Evolutionary conservation across 306 rosid genomes (phyloP), one percentile per base, ranked within the genome.

Genomic region (Quercus gilva): DNA sequence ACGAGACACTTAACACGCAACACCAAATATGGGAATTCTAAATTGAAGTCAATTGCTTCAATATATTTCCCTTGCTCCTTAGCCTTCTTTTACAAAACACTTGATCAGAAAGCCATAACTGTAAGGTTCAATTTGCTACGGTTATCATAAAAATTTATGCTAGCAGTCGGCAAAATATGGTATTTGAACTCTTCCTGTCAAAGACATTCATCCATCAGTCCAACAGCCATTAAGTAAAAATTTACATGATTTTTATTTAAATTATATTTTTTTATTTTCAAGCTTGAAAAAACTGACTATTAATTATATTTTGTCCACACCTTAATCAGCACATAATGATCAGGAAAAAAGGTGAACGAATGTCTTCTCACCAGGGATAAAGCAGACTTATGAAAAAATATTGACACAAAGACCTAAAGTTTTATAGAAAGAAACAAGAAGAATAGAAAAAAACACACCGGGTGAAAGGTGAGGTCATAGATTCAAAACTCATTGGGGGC

Each of bases 141-240:
- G 68, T 18, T 77, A 59, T 11, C 41, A 26, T 28, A 28, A 33
- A 33, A 28, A 64, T 64, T 31, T 64, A 64, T 64, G 21, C 70
- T 64, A 5, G 41, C 69, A 21, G 41, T 33, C 35, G 74, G 80
- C 31, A 33, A 33, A 69, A 73, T 49, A 70, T 29, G 77, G 79
- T 43, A 13, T 60, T 15, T 15, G 76, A 72, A 71, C 5, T 21
- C 68, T 78, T 78, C 17, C 55, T 75, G 78, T 60, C 51, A 69
- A 76, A 73, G 76, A 84, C 81, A 77, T 58, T 83, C 58, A 58
- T 9, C 71, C 23, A 67, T 67, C 21, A 33, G 49, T 65, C 19
- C 41, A 63, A 12, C 53, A 49, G 17, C 14, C 15, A 49, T 49
- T 49, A 49, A 49, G 17, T 12, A 13, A 49, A 49, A 49, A 49